Base-by-base conservation (phyloP, 192 early-diverging fungal genomes). In the Rhizoclosmatium sp. region DNA sequence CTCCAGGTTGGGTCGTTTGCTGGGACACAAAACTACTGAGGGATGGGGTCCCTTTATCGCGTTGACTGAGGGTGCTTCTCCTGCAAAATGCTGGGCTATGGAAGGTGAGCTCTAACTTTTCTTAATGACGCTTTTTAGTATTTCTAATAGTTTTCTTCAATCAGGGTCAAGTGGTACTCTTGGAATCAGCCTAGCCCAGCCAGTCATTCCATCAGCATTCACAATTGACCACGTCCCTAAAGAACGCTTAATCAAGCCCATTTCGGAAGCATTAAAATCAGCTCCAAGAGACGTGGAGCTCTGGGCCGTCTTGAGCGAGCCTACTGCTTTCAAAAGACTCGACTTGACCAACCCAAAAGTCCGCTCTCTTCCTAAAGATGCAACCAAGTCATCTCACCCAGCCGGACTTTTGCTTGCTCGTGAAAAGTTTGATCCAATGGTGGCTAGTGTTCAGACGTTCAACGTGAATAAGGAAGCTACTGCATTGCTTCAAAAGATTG, bases 261-360 rank as follows among this genome's bases (percentile, higher is more conserved):
- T 31, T 2, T 21, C 65, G 10, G 39, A 23, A 47, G 75, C 65
- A 7, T 10, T 65, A 10, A 47, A 14, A 12, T 54, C 66, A 2
- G 82, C 84, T 12, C 82, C 78, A 16, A 83, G 59, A 23, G 75
- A 83, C 3, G 80, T 85, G 40, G 82, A 85, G 74, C 70, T 82
- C 3, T 85, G 80, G 80, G 79, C 73, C 19, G 82, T 85, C 3
- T 78, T 70, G 23, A 45, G 21, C 41, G 68, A 82, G 46, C 10
- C 14, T 5, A 44, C 23, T 5, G 62, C 46, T 1, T 82, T 82
- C 74, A 10, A 9, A 54, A 12, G 46, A 31, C 4, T 84, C 31
- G 70, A 80, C 51, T 48, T 69, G 7, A 45, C 82, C 59, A 39
- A 60, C 31, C 65, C 74, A 19, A 65, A 3, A 69, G 23, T 41